phyloP scores from a whole-genome alignment of 2,329 filamentous ascomycete genomes.

The Sporothrix globosa region DNA sequence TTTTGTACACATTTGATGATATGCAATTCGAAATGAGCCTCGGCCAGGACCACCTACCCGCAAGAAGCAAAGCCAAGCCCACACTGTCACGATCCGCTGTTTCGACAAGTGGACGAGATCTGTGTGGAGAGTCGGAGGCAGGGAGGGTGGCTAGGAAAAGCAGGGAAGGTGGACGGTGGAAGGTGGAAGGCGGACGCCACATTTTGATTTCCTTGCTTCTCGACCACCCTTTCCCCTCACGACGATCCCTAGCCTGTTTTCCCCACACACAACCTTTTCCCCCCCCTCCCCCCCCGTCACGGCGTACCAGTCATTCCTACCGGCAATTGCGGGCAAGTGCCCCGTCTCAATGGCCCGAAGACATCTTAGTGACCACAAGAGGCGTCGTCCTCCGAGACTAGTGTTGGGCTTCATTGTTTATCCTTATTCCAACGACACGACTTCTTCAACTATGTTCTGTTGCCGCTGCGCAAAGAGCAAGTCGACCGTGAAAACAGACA shows the following conservation, averaged over 20 bases:
- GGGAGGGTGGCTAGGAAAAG: no score
- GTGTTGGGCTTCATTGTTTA: background rate
- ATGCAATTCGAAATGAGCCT: background rate
- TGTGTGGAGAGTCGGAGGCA: no score
- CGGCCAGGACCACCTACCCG: background rate
- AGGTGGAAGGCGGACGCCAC: background rate
- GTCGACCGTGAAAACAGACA: no score
- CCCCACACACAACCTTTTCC: slow-evolving; percentile 13
- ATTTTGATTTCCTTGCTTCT: background rate
- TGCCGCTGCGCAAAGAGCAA: no score
- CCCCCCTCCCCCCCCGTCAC: background rate
- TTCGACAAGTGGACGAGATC: no score
- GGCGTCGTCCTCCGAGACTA: background rate
- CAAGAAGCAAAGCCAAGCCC: no score
- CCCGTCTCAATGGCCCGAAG: background rate
- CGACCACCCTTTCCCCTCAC: background rate
- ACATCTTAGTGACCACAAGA: background rate
- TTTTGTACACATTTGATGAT: background rate
- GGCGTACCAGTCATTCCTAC: background rate
- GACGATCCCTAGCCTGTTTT: slow-evolving; percentile 9
- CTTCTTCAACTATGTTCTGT: background rate
- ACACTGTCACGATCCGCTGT: no score
- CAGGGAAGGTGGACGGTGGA: no score
- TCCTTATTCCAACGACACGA: slow-evolving; percentile 4
- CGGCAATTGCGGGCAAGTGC: slow-evolving; percentile 1